A percentile compares a stretch with the other conserved stretches of the same genome.
Conservation (phyloP, 164 flowering plant genomes). For the Dillenia turbinata region DNA sequence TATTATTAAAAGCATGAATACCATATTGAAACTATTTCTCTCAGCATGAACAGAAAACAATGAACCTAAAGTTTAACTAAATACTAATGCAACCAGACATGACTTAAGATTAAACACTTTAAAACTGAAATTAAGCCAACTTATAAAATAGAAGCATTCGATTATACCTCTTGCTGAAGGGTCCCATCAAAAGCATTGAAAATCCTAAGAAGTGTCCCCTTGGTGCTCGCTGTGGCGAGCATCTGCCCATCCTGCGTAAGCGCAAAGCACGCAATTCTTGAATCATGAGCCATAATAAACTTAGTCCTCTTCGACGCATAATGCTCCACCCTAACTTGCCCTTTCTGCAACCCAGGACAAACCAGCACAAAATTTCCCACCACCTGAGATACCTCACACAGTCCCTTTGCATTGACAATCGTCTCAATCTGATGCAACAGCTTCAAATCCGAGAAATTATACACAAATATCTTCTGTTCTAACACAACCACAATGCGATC, state of each 20-base stretch:
- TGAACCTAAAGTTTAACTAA: no score
- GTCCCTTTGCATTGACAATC: conserved; percentile 52
- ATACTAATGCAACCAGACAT: neutral
- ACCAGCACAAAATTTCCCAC: conserved; percentile 45
- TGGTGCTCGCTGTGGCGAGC: conserved; percentile 72
- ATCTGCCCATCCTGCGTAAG: conserved; percentile 55
- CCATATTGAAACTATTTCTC: no score
- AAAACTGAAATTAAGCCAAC: no score
- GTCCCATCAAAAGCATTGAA: conserved; percentile 51
- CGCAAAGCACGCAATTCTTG: conserved; percentile 67
- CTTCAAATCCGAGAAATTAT: conserved; percentile 58
- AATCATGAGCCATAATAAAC: conserved; percentile 74
- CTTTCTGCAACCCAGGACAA: conserved; percentile 73
- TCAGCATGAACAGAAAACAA: no score
- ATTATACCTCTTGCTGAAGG: conserved; percentile 54
- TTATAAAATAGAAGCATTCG: no score
- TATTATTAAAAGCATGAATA: no score
- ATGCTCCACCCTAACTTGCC: conserved; percentile 76
- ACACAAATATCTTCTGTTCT: conserved; percentile 62
- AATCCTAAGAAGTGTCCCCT: conserved; percentile 69
- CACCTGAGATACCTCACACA: conserved; percentile 51
- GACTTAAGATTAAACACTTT: neutral
- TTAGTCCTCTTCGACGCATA: conserved; percentile 60
- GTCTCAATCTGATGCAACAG: conserved; percentile 65
- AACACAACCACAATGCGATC: conserved; percentile 57